Evolutionary conservation across 1,139 yeast species (phyloP).

Genomic region (Tardiomyces blankii): DNA sequence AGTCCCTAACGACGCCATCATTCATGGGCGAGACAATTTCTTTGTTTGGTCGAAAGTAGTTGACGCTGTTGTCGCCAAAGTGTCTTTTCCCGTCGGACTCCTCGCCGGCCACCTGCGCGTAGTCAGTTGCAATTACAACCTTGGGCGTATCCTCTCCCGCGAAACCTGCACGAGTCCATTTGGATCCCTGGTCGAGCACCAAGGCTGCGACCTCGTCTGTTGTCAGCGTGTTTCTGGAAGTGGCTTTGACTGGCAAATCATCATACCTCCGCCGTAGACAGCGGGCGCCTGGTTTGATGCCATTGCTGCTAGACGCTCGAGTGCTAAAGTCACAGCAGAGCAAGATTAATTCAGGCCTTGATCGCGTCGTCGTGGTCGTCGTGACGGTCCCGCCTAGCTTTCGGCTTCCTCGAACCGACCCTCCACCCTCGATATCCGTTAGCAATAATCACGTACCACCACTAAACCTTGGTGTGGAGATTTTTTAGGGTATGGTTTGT

Average conservation of each 20-base stretch:
- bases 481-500: no score
- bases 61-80: slow-evolving; percentile 12
- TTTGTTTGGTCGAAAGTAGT: slow-evolving; percentile 15
- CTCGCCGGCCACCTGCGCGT: slow-evolving; percentile 15
- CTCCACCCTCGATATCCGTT: no score
- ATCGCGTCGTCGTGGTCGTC: background rate
- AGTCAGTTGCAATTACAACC: slow-evolving; percentile 53
- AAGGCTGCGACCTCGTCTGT: slow-evolving; percentile 79
- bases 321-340: no score
- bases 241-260: background rate
- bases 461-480: no score
- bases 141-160: slow-evolving; percentile 94
- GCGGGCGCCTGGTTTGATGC: background rate
- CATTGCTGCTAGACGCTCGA: background rate
- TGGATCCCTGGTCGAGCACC: slow-evolving; percentile 86
- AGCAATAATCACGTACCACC: no score
- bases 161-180: slow-evolving; percentile 72
- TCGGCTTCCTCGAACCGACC: no score
- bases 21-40: slow-evolving; percentile 26
- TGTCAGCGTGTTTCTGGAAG: background rate
- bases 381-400: no score
- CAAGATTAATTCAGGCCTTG: no score
- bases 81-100: slow-evolving; percentile 11
- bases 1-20: slow-evolving; percentile 31
- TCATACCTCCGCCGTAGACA: background rate